Evolutionary conservation across 768 basidiomycete genomes (phyloP).

Genomic region (Agaricus subrufescens): DNA sequence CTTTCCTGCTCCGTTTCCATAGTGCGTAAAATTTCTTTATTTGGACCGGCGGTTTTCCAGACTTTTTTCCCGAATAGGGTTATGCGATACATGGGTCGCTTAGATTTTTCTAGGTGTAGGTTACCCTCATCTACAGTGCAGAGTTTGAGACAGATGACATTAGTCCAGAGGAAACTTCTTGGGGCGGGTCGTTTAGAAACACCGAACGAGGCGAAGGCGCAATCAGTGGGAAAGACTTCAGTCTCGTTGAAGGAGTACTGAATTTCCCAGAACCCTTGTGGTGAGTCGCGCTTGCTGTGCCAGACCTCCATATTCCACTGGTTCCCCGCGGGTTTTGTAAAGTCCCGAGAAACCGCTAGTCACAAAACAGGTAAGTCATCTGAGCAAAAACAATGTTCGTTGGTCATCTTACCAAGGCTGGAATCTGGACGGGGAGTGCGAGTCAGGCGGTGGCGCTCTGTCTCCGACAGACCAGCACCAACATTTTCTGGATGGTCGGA

Average conservation of each 20-base stretch:
- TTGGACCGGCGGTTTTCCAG: constrained; percentile 18
- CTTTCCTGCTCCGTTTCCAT: constrained; percentile 25
- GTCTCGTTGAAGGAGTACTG: constrained; percentile 23
- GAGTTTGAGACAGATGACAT: constrained; percentile 20
- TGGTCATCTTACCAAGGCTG: background rate
- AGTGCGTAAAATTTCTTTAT: constrained; percentile 16
- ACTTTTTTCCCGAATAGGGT: constrained; percentile 22
- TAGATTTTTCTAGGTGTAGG: constrained; percentile 7
- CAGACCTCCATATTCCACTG: constrained; percentile 16
- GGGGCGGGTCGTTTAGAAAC: constrained; percentile 15
- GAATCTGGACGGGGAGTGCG: background rate
- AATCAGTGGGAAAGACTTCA: constrained; percentile 22
- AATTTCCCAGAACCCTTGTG: constrained; percentile 17
- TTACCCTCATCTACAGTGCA: constrained; percentile 19
- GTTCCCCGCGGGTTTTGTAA: background rate
- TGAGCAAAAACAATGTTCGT: background rate
- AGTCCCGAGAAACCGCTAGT: background rate
- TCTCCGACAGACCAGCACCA: background rate
- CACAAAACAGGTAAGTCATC: background rate
- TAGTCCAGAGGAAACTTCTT: constrained; percentile 19
- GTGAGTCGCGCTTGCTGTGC: constrained; percentile 7
- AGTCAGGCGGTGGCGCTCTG: constrained; percentile 6
- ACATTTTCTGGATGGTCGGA: constrained; percentile 10
- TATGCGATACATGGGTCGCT: constrained; percentile 16
- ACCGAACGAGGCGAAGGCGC: constrained; percentile 18